Evolutionary conservation across 2,329 filamentous ascomycete species (phyloP).

Genomic region (Hypoxylon sp.): DNA sequence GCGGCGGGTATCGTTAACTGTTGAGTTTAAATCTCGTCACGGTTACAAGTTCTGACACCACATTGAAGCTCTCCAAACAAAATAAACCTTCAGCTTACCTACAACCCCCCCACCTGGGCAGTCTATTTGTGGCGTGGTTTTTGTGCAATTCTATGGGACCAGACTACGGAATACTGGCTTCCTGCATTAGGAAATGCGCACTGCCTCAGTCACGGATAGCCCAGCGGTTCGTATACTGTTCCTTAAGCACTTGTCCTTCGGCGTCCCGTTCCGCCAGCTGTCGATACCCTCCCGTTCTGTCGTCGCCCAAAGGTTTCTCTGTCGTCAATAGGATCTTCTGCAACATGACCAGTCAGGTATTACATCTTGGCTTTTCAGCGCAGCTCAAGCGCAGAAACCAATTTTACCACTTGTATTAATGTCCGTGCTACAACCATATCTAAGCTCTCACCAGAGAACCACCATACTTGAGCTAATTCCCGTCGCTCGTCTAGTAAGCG

Average conservation of each 20-base stretch:
- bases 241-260: conserved; percentile 22
- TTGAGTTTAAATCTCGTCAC: conserved; percentile 5
- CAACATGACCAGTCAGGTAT: conserved; percentile 21
- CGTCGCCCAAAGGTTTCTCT: conserved; percentile 16
- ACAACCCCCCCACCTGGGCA: background rate
- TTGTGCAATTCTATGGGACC: no score
- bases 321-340: conserved; percentile 20
- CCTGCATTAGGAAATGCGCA: conserved; percentile 27
- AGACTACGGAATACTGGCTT: no score
- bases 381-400: background rate
- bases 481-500: background rate
- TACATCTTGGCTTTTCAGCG: conserved; percentile 7
- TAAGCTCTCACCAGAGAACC: background rate
- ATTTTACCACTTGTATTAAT: background rate
- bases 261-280: conserved; percentile 33
- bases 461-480: background rate
- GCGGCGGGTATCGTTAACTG: conserved; percentile 6
- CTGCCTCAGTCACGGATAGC: conserved; percentile 19
- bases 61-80: no score
- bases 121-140: background rate
- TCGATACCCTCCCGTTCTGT: conserved; percentile 34
- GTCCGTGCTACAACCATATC: background rate
- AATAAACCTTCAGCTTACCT: no score
- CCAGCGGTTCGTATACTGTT: conserved; percentile 8
- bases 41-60: no score